phyloP scores from a whole-genome alignment of 768 basidiomycete genomes.

The Suillus americanus region DNA sequence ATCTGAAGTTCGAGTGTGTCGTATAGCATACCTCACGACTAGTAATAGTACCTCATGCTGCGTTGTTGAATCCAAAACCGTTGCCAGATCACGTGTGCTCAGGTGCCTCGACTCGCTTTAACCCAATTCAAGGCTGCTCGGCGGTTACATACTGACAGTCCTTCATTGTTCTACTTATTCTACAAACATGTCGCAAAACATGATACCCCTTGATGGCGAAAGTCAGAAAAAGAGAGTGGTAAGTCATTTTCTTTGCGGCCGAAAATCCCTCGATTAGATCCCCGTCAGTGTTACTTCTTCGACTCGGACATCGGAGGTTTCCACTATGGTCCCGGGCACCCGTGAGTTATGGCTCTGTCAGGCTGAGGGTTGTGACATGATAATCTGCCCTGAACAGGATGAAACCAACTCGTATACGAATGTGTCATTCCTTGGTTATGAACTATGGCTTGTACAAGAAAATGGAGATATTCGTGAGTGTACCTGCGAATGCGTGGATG shows the following conservation, averaged over 20 bases:
- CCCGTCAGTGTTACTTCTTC: conserved; percentile 92
- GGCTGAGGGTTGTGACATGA: conserved; percentile 2
- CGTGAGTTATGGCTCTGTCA: conserved; percentile 48
- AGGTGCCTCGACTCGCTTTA: not conserved
- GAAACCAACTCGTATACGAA: conserved; percentile 98
- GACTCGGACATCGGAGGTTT: conserved; percentile 99
- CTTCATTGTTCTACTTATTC: not conserved
- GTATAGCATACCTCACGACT: conserved; percentile 2
- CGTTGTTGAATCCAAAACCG: not conserved
- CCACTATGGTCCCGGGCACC: conserved; percentile 98
- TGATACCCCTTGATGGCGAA: conserved; percentile 71
- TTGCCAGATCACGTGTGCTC: not conserved
- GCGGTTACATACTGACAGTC: not conserved
- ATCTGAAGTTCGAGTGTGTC: conserved; percentile 36
- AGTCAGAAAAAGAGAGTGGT: conserved; percentile 85
- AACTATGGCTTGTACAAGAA: conserved; percentile 99
- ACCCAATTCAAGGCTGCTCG: not conserved
- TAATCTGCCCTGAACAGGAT: conserved; percentile 49
- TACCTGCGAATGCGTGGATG: not conserved
- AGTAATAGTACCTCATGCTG: not conserved
- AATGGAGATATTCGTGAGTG: conserved; percentile 98
- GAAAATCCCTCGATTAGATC: conserved; percentile 4
- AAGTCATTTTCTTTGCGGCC: conserved; percentile 32
- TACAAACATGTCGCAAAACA: conserved; percentile 36
- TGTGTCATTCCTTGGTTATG: conserved; percentile 99